Evolutionary conservation across 2,329 filamentous ascomycete species (phyloP).

Genomic region (Alternaria metachromatica): DNA sequence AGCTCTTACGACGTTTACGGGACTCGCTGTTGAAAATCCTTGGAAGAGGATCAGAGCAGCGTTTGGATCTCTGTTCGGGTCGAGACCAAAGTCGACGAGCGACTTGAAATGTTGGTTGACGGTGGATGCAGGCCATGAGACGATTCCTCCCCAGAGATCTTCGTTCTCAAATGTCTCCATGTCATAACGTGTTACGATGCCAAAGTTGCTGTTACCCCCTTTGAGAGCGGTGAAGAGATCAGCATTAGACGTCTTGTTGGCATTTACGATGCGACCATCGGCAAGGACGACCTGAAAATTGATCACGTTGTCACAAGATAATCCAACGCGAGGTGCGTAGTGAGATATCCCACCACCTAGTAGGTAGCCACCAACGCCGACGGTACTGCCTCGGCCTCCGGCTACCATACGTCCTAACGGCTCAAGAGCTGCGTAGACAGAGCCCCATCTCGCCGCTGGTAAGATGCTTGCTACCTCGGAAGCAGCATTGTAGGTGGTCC

Average conservation of each 20-base stretch:
- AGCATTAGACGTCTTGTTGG: constrained; percentile 41
- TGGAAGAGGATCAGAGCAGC: constrained; percentile 21
- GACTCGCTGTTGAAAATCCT: background rate
- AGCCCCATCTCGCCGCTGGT: constrained; percentile 23
- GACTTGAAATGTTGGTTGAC: constrained; percentile 21
- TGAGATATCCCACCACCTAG: constrained; percentile 36
- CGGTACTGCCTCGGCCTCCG: constrained; percentile 32
- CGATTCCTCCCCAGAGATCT: constrained; percentile 25
- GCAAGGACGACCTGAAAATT: constrained; percentile 45
- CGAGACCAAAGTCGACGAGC: constrained; percentile 15
- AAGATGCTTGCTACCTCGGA: constrained; percentile 10
- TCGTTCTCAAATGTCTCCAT: constrained; percentile 27
- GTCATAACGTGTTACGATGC: constrained; percentile 27
- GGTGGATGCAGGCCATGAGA: constrained; percentile 14
- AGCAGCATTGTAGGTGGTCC: background rate
- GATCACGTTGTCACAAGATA: constrained; percentile 30
- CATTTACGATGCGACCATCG: constrained; percentile 47
- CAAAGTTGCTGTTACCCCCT: constrained; percentile 40
- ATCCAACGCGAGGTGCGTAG: constrained; percentile 26
- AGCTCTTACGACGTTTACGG: background rate
- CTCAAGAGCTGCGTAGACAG: constrained; percentile 29
- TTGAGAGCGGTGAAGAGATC: constrained; percentile 48
- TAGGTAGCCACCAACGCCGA: constrained; percentile 39
- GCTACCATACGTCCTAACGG: constrained; percentile 28
- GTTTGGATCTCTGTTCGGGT: constrained; percentile 6